phyloP scores from a whole-genome alignment of 129 eudicot genomes.

The Centella asiatica region DNA sequence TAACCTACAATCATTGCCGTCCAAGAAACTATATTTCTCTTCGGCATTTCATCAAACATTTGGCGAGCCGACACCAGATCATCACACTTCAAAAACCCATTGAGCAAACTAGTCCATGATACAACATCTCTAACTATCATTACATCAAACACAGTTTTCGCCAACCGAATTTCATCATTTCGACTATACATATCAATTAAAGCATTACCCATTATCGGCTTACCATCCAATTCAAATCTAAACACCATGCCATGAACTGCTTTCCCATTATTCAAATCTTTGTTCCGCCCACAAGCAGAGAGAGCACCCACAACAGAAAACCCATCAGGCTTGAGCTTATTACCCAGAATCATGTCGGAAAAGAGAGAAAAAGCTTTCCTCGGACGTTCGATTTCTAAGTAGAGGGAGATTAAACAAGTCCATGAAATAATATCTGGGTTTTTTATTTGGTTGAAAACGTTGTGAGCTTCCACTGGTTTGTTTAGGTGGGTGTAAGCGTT shows the following conservation, averaged over 20 bases:
- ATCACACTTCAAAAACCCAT: slow-evolving; percentile 39
- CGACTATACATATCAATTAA: slow-evolving; percentile 52
- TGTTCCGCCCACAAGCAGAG: slow-evolving; percentile 43
- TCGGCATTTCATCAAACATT: slow-evolving; percentile 51
- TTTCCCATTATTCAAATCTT: slow-evolving; percentile 35
- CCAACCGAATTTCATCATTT: slow-evolving; percentile 18
- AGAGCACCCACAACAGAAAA: slow-evolving; percentile 47
- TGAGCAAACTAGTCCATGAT: slow-evolving; percentile 58
- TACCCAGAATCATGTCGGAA: slow-evolving; percentile 14
- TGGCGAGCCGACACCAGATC: slow-evolving; percentile 37
- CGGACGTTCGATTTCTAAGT: slow-evolving; percentile 35
- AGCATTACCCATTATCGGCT: slow-evolving; percentile 42
- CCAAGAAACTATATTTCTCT: slow-evolving; percentile 55
- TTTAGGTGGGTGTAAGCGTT: slow-evolving; percentile 32
- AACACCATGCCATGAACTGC: slow-evolving; percentile 50
- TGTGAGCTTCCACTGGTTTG: slow-evolving; percentile 30
- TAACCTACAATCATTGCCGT: slow-evolving; percentile 63
- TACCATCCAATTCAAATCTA: slow-evolving; percentile 27
- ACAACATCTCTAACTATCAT: slow-evolving; percentile 46
- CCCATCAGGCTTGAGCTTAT: slow-evolving; percentile 37
- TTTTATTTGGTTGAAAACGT: slow-evolving; percentile 30
- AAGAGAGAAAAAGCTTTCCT: slow-evolving; percentile 30
- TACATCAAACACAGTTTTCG: slow-evolving; percentile 28
- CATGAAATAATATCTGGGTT: slow-evolving; percentile 48
- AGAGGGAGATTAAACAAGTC: slow-evolving; percentile 42